Evolutionary conservation across 2,329 filamentous ascomycete genomes (phyloP).

Genomic region (Neopestalotiopsis clavispora): DNA sequence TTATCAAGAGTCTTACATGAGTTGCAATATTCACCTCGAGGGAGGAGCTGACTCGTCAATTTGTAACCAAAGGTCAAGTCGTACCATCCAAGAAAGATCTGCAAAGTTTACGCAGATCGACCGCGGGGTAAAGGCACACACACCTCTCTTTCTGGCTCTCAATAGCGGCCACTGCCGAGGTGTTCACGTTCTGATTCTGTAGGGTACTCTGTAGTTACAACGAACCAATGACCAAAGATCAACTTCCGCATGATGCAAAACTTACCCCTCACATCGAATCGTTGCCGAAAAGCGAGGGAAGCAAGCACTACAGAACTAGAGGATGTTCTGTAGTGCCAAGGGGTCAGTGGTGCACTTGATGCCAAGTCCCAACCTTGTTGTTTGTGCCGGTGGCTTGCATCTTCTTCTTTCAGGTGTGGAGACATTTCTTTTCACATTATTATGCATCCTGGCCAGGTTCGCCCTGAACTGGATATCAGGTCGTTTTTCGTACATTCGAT

Average conservation of each 20-base stretch:
- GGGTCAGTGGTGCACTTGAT: not conserved
- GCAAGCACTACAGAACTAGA: not conserved
- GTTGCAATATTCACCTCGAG: no score
- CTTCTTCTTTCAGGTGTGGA: not conserved
- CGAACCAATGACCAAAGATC: not conserved
- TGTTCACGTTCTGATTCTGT: not conserved
- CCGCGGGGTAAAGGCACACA: not conserved
- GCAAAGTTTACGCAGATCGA: not conserved
- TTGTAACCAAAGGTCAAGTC: no score
- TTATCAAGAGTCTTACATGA: no score
- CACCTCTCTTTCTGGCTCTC: not conserved
- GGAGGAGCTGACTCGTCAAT: no score
- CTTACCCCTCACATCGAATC: not conserved
- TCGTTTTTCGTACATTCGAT: no score
- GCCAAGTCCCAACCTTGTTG: not conserved
- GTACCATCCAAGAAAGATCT: not conserved
- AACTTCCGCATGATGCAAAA: not conserved
- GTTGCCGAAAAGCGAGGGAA: not conserved
- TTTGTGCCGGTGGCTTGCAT: not conserved
- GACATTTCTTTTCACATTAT: not conserved
- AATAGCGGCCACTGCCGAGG: not conserved
- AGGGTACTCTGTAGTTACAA: not conserved
- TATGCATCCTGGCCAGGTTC: no score
- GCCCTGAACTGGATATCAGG: no score
- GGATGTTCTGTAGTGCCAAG: not conserved